Conservation (phyloP, 495 filamentous ascomycete genomes). For the Xylaria cubensis region DNA sequence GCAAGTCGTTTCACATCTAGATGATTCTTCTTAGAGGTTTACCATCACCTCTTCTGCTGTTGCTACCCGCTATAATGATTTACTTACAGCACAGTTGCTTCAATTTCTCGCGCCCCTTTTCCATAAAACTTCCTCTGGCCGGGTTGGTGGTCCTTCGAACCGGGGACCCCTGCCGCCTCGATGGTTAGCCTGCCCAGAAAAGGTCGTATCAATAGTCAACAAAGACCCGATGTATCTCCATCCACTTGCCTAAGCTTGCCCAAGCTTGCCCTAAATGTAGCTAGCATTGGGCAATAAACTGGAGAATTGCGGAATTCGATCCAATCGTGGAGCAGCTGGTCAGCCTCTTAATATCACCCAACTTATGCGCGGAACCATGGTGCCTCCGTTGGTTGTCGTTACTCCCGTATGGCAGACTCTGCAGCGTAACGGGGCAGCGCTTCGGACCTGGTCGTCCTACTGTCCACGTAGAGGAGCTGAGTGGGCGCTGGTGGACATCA, state of each 20-base stretch:
- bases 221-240: conserved; percentile 15
- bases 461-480: conserved; percentile 4
- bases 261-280: conserved; percentile 6
- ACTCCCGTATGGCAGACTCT: conserved; percentile 19
- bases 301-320: conserved; percentile 7
- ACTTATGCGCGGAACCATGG: conserved; percentile 17
- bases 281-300: conserved; percentile 3
- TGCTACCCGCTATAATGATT: neutral
- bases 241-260: neutral
- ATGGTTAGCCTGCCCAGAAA: conserved; percentile 17
- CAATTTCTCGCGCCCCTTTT: conserved; percentile 25
- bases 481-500: conserved; percentile 17
- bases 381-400: neutral
- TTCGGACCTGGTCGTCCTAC: neutral
- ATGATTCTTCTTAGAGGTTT: neutral
- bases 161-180: conserved; percentile 13
- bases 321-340: conserved; percentile 21
- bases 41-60: neutral
- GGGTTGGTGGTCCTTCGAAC: neutral
- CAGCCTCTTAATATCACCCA: conserved; percentile 21
- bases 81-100: conserved; percentile 8
- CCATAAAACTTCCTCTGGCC: conserved; percentile 9
- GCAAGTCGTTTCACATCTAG: neutral
- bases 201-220: conserved; percentile 18
- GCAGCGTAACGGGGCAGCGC: conserved; percentile 11